These are phyloP conservation scores for Gossypium thurberi DNA, from an alignment of 345 rosid genomes.

Conservation along the genomic window DNA sequence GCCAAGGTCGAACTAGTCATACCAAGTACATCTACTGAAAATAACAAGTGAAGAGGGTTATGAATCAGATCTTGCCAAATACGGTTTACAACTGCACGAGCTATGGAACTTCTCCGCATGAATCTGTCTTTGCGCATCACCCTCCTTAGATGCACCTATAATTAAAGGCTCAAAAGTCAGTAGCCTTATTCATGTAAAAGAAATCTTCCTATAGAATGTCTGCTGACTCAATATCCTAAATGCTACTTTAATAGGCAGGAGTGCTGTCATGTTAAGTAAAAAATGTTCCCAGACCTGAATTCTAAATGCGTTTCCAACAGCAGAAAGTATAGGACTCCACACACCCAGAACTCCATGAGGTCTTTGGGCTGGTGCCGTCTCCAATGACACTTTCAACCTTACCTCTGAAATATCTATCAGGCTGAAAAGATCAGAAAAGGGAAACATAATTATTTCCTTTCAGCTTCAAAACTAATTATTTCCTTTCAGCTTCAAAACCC, in stretches of 20 bases:
- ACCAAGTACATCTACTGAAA: slow-evolving; percentile 95
- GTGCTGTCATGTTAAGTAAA: neutral
- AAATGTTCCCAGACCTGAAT: slow-evolving; percentile 56
- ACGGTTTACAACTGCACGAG: slow-evolving; percentile 78
- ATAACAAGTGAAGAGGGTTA: slow-evolving; percentile 86
- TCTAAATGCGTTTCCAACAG: slow-evolving; percentile 95
- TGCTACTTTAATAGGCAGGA: neutral
- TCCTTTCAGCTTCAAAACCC: neutral
- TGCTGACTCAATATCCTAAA: slow-evolving; percentile 11
- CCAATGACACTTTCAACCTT: slow-evolving; percentile 77
- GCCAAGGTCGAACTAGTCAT: slow-evolving; percentile 99
- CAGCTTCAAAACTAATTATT: neutral
- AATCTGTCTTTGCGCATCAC: slow-evolving; percentile 87
- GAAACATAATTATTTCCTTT: slow-evolving; percentile 2
- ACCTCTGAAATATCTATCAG: slow-evolving; percentile 90
- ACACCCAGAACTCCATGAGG: slow-evolving; percentile 92
- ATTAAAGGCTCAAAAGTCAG: slow-evolving; percentile 17
- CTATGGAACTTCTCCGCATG: slow-evolving; percentile 85
- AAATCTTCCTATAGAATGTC: slow-evolving; percentile 14
- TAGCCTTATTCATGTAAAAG: slow-evolving; percentile 13
- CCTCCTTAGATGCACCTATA: slow-evolving; percentile 88
- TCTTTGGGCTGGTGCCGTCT: slow-evolving; percentile 89
- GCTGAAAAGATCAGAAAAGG: slow-evolving; percentile 41
- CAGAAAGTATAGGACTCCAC: slow-evolving; percentile 93
- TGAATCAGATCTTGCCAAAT: slow-evolving; percentile 93